A percentile compares a stretch with the other conserved stretches of the same genome.
Conservation (phyloP, 371 early-diverging fungal genomes). For the Rhizopus delemar region DNA sequence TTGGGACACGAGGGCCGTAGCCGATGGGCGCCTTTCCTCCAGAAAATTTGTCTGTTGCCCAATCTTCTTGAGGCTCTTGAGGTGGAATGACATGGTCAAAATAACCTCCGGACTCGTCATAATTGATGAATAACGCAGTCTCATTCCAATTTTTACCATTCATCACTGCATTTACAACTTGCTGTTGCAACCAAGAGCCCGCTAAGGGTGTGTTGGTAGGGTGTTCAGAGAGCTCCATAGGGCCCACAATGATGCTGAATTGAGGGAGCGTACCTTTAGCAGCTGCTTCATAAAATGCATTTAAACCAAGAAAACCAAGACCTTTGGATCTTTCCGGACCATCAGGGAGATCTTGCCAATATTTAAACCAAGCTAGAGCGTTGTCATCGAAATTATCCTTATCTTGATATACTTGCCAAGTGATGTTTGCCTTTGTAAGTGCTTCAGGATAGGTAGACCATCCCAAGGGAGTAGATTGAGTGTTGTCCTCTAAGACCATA, state of each 20-base stretch:
- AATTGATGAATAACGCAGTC: conserved; percentile 33
- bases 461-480: conserved; percentile 14
- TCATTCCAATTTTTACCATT: conserved; percentile 23
- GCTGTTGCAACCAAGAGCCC: conserved; percentile 34
- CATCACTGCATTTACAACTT: conserved; percentile 36
- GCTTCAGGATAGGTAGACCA: conserved; percentile 31
- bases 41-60: conserved; percentile 22
- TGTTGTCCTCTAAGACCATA: conserved; percentile 27
- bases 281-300: conserved; percentile 29
- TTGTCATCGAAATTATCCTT: conserved; percentile 23
- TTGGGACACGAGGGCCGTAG: conserved; percentile 32
- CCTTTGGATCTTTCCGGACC: conserved; percentile 33
- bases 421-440: conserved; percentile 24
- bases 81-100: conserved; percentile 33
- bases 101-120: conserved; percentile 30
- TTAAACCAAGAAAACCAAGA: conserved; percentile 29
- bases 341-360: conserved; percentile 24
- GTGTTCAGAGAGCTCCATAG: conserved; percentile 26
- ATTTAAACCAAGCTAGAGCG: conserved; percentile 32
- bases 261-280: conserved; percentile 29
- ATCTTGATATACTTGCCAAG: conserved; percentile 10
- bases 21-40: conserved; percentile 8
- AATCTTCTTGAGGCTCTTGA: conserved; percentile 15
- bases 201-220: conserved; percentile 31
- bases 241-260: conserved; percentile 23